Conservation (phyloP, 2,329 filamentous ascomycete genomes). For the Knufia fluminis region DNA sequence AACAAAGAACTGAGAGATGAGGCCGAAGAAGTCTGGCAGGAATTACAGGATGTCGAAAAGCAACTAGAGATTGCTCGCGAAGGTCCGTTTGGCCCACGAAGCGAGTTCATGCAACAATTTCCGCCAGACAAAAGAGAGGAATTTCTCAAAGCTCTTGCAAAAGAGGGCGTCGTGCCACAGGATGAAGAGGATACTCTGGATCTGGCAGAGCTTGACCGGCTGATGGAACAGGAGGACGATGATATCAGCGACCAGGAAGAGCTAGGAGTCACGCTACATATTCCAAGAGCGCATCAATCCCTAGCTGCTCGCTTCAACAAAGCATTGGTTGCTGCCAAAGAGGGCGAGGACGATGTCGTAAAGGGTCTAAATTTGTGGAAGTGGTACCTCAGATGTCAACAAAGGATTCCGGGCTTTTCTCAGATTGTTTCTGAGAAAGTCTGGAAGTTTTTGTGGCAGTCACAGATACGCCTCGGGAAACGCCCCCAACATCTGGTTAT, state of each 20-base stretch:
- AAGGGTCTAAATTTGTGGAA: conserved; percentile 37
- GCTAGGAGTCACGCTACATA: conserved; percentile 27
- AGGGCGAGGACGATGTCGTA: conserved; percentile 24
- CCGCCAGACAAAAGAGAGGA: conserved; percentile 34
- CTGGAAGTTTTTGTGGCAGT: conserved; percentile 60
- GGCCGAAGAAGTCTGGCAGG: conserved; percentile 28
- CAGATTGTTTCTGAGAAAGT: conserved; percentile 49
- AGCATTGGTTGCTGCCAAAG: conserved; percentile 28
- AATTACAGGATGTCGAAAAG: conserved; percentile 32
- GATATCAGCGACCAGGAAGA: conserved; percentile 7
- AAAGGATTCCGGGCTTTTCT: conserved; percentile 39
- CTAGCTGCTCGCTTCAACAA: conserved; percentile 35
- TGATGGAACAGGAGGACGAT: conserved; percentile 18
- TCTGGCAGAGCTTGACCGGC: conserved; percentile 34
- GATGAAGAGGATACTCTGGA: conserved; percentile 31
- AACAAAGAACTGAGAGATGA: conserved; percentile 33
- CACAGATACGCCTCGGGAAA: conserved; percentile 39
- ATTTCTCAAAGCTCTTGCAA: conserved; percentile 36
- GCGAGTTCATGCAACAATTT: conserved; percentile 35
- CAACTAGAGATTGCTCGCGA: conserved; percentile 33
- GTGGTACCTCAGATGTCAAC: conserved; percentile 43
- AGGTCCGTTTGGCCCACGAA: conserved; percentile 36
- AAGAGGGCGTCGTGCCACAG: conserved; percentile 25
- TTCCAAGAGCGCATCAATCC: conserved; percentile 29
- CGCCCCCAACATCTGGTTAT: conserved; percentile 53